Percentiles rank a stretch among this genome's conserved stretches.
phyloP scores from a whole-genome alignment of 345 rosid genomes.

The Noccaea caerulescens region DNA sequence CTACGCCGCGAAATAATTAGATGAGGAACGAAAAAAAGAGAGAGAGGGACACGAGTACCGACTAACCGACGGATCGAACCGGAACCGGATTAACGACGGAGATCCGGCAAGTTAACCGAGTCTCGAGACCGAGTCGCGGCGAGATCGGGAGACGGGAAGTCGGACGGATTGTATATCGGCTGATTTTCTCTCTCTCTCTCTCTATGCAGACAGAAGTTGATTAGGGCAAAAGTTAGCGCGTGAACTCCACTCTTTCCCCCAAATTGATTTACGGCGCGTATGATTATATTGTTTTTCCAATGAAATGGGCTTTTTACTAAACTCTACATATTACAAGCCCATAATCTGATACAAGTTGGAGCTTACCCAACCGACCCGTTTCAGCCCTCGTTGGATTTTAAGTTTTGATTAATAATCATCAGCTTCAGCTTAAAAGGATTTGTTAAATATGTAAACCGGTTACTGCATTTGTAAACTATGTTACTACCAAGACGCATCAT shows the following conservation, averaged over 20 bases:
- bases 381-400: too few relatives aligned
- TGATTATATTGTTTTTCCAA: background rate
- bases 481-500: too few relatives aligned
- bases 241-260: conserved; percentile 6
- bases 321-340: background rate
- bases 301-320: conserved; percentile 24
- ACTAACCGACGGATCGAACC: conserved; percentile 11
- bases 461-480: too few relatives aligned
- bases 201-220: conserved; percentile 9
- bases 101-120: conserved; percentile 1
- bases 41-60: background rate
- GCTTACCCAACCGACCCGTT: too few relatives aligned
- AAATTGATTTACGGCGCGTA: conserved; percentile 32
- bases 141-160: background rate
- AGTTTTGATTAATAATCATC: too few relatives aligned
- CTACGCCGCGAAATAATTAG: background rate
- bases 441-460: too few relatives aligned
- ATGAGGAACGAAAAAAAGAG: background rate
- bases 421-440: too few relatives aligned
- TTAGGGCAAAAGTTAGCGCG: conserved; percentile 42
- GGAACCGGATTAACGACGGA: conserved; percentile 20
- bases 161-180: conserved; percentile 22
- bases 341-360: background rate
- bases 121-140: conserved; percentile 20
- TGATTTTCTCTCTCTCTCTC: conserved; percentile 10